phyloP scores from a whole-genome alignment of 2,329 filamentous ascomycete genomes.

The Parafenestella ontariensis region DNA sequence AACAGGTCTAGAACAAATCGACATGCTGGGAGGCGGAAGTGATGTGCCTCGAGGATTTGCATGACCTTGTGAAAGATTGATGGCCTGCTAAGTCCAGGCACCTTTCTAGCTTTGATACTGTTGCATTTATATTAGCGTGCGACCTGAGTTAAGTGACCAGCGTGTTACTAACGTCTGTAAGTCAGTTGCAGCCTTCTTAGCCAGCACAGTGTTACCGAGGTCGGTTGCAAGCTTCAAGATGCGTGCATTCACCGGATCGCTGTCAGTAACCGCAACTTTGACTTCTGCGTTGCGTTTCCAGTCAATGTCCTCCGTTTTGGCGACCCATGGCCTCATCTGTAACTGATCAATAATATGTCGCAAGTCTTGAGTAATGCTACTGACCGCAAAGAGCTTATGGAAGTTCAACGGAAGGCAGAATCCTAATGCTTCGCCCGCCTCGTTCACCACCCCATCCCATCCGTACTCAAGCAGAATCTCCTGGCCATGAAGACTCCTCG shows the following conservation, averaged over 20 bases:
- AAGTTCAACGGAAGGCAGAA: constrained; percentile 86
- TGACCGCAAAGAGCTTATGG: constrained; percentile 76
- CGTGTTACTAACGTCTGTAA: constrained; percentile 63
- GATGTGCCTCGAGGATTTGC: constrained; percentile 83
- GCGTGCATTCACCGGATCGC: constrained; percentile 70
- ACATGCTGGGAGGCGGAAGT: constrained; percentile 85
- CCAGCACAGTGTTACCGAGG: constrained; percentile 90
- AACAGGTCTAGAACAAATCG: constrained; percentile 94
- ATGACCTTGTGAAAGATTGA: constrained; percentile 86
- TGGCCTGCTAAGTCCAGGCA: constrained; percentile 75
- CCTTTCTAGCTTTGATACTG: constrained; percentile 78
- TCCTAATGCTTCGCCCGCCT: constrained; percentile 81
- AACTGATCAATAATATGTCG: constrained; percentile 19
- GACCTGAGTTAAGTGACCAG: not conserved
- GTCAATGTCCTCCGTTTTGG: constrained; percentile 36
- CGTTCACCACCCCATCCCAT: constrained; percentile 91
- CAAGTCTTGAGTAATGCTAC: constrained; percentile 2
- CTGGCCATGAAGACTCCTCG: constrained; percentile 86
- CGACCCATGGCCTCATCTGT: constrained; percentile 50
- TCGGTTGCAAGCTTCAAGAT: constrained; percentile 87
- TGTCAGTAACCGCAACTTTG: constrained; percentile 66
- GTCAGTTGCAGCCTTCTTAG: constrained; percentile 84
- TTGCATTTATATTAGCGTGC: constrained; percentile 23
- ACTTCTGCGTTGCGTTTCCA: constrained; percentile 48
- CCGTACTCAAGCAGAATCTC: constrained; percentile 88